Evolutionary conservation across 306 rosid genomes (phyloP).

Genomic region (Prunus dulcis): DNA sequence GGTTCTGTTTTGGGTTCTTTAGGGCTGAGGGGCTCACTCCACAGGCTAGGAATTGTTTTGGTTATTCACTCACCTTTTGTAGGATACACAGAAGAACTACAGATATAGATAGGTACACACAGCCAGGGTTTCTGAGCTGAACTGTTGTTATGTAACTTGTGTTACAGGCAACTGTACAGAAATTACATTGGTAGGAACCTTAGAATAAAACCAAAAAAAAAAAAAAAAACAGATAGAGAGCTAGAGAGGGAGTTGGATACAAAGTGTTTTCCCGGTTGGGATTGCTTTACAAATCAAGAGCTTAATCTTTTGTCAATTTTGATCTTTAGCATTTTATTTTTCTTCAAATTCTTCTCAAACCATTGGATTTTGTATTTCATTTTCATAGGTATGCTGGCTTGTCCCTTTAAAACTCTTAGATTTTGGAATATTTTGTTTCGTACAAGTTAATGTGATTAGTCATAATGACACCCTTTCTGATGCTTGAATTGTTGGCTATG

Average conservation of each 20-base stretch:
- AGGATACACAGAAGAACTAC: not conserved
- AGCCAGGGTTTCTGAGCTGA: constrained; percentile 10
- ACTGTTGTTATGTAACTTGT: constrained; percentile 2
- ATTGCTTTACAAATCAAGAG: not conserved
- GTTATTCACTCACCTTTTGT: constrained; percentile 3
- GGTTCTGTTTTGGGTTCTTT: constrained; percentile 6
- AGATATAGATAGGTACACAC: constrained; percentile 7
- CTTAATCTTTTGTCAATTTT: not conserved
- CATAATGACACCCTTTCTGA: not conserved
- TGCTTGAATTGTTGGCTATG: not conserved
- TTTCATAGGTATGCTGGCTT: not conserved
- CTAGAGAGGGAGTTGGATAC: not conserved
- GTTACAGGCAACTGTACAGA: constrained; percentile 3
- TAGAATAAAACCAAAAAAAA: not conserved
- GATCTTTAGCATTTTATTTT: not conserved
- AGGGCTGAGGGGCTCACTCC: not conserved
- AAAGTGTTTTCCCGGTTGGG: not conserved
- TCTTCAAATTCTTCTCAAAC: not conserved
- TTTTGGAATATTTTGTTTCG: not conserved
- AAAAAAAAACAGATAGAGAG: not conserved
- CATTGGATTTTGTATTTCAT: not conserved
- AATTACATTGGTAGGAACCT: not conserved
- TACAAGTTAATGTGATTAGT: not conserved
- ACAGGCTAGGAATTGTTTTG: not conserved
- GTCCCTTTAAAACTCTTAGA: not conserved